A percentile compares a stretch with the other conserved stretches of the same genome.
phyloP scores from a whole-genome alignment of 768 basidiomycete genomes.

The Lentinula guzmanii region DNA sequence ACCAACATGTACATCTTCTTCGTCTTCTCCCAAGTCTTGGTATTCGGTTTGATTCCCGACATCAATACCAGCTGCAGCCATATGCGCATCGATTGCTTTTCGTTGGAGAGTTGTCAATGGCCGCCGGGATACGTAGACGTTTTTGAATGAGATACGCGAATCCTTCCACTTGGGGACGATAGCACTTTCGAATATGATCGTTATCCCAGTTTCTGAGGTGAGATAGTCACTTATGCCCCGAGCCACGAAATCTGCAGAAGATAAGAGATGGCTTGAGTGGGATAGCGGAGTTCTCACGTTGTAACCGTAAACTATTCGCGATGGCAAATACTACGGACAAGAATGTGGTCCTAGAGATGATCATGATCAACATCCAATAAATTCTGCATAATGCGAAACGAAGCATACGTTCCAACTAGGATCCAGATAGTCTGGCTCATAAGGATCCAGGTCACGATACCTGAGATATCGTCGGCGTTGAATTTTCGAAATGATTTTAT shows the following conservation, averaged over 20 bases:
- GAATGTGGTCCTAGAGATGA: conserved; percentile 75
- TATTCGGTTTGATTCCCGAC: conserved; percentile 72
- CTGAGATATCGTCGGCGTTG: conserved; percentile 95
- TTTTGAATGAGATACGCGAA: conserved; percentile 93
- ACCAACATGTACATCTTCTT: conserved; percentile 28
- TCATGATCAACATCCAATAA: not conserved
- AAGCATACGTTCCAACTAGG: conserved; percentile 81
- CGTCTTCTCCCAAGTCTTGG: conserved; percentile 58
- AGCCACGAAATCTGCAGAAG: conserved; percentile 70
- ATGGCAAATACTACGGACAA: conserved; percentile 90
- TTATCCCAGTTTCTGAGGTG: conserved; percentile 89
- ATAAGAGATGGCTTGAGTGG: not conserved
- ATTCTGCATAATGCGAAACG: not conserved
- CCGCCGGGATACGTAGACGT: conserved; percentile 88
- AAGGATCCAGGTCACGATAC: conserved; percentile 93
- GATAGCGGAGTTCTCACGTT: conserved; percentile 45
- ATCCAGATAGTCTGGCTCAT: conserved; percentile 97
- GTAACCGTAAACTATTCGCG: conserved; percentile 79
- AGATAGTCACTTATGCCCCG: conserved; percentile 87
- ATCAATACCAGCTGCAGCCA: conserved; percentile 67
- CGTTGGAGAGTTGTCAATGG: conserved; percentile 28
- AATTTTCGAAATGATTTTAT: conserved; percentile 92
- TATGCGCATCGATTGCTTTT: conserved; percentile 32
- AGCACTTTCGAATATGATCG: conserved; percentile 93
- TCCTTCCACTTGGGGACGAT: conserved; percentile 98